phyloP scores from a whole-genome alignment of 2,329 filamentous ascomycete genomes.

The Pseudogymnoascus sp. region DNA sequence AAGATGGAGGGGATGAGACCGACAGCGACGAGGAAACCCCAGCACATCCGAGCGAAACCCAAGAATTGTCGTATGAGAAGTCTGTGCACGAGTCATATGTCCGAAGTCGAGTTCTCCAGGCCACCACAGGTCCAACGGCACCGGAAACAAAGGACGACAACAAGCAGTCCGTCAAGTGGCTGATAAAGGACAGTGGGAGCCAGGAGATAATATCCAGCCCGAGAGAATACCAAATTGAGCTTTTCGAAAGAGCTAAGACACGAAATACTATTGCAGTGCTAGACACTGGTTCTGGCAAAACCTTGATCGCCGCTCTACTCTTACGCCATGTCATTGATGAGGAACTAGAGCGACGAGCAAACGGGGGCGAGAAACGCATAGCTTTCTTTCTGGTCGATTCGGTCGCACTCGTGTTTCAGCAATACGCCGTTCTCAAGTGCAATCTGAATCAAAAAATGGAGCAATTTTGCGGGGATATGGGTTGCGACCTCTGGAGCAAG shows the following conservation, averaged over 20 bases:
- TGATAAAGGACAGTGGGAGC: constrained; percentile 28
- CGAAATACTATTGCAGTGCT: constrained; percentile 89
- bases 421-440: constrained; percentile 70
- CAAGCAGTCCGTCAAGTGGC: constrained; percentile 25
- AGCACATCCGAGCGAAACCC: neutral
- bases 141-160: constrained; percentile 19
- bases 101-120: constrained; percentile 24
- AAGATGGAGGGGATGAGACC: constrained; percentile 3
- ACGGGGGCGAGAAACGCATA: constrained; percentile 52
- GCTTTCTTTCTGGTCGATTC: constrained; percentile 88
- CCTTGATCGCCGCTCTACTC: constrained; percentile 84
- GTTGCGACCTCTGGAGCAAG: constrained; percentile 51
- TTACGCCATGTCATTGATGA: constrained; percentile 68
- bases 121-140: constrained; percentile 22
- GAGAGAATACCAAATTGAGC: constrained; percentile 83
- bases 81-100: constrained; percentile 42
- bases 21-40: constrained; percentile 14
- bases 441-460: constrained; percentile 73
- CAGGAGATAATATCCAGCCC: constrained; percentile 64
- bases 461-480: constrained; percentile 66
- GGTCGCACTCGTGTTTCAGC: constrained; percentile 84
- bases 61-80: constrained; percentile 33
- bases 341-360: constrained; percentile 64
- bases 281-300: constrained; percentile 94
- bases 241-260: constrained; percentile 79